Conservation (phyloP, 352 stramenopile species). For the Globisporangium megalacanthum region DNA sequence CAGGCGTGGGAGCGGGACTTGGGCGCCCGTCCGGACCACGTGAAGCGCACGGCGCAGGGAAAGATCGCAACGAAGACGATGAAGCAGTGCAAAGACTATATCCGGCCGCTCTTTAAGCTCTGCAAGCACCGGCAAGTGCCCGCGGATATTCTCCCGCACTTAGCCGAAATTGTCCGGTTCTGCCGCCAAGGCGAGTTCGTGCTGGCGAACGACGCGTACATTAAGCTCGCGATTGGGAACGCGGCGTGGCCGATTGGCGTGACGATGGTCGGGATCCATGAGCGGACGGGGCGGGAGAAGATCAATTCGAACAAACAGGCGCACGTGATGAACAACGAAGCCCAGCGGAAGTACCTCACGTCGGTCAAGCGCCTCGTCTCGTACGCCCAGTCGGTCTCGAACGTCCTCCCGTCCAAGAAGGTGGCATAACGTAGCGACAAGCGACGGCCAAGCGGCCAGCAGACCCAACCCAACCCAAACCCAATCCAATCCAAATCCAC, state of each 20-base stretch:
- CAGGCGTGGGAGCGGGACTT: conserved; percentile 93
- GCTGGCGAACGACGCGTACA: conserved; percentile 96
- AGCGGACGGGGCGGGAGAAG: conserved; percentile 92
- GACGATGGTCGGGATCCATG: conserved; percentile 99
- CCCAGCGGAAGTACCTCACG: conserved; percentile 98
- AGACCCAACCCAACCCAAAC: too few species aligned
- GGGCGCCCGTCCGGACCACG: conserved; percentile 69
- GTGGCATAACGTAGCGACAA: conserved; percentile 22
- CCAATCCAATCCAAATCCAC: neutral
- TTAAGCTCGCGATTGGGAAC: conserved; percentile 97
- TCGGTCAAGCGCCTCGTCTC: conserved; percentile 98
- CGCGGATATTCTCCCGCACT: conserved; percentile 76
- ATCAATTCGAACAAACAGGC: conserved; percentile 98
- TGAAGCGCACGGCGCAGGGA: conserved; percentile 88
- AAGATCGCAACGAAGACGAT: conserved; percentile 96
- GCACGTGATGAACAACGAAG: conserved; percentile 99
- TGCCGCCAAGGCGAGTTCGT: conserved; percentile 93
- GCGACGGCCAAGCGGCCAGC: too few species aligned
- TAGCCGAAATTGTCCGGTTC: conserved; percentile 94
- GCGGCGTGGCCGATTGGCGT: conserved; percentile 98
- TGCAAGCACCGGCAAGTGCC: conserved; percentile 92
- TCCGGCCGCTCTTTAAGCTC: conserved; percentile 96
- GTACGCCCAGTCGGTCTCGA: conserved; percentile 91
- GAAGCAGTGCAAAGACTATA: conserved; percentile 99
- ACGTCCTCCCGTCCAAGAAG: conserved; percentile 82